Percentiles rank a stretch among this genome's conserved stretches.
Conservation (phyloP, 305 asterid species). For the Solanum chacoense region DNA sequence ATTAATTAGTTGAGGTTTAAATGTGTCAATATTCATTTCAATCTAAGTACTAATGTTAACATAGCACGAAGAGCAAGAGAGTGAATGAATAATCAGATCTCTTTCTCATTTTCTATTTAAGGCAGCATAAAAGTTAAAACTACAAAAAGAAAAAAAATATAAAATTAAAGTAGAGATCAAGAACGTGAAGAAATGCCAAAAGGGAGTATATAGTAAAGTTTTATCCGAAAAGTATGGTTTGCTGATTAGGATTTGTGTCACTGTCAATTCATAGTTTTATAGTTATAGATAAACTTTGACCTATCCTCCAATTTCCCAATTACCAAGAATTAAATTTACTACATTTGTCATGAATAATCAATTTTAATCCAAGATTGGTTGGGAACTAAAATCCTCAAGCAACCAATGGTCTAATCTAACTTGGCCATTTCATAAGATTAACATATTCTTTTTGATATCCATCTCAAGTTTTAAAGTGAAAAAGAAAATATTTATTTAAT, state of each 20-base stretch:
- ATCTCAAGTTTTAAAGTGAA: not conserved
- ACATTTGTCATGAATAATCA: not conserved
- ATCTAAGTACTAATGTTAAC: not conserved
- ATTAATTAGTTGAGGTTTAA: not conserved
- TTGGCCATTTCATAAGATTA: not conserved
- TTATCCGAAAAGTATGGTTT: not conserved
- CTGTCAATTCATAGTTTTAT: slow-evolving; percentile 1
- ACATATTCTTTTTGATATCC: not conserved
- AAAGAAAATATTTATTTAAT: not conserved
- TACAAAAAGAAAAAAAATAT: not conserved
- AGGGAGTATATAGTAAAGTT: not conserved
- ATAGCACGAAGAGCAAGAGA: not conserved
- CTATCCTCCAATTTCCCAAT: not conserved
- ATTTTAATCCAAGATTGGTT: not conserved
- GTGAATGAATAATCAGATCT: not conserved
- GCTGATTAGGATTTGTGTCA: slow-evolving; percentile 32
- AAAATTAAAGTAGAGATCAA: not conserved
- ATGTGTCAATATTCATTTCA: no score
- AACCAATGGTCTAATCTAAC: not conserved
- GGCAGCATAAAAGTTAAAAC: not conserved
- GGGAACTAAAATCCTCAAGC: not conserved
- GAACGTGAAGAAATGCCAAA: not conserved
- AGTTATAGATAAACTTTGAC: slow-evolving; percentile 29
- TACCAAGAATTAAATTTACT: not conserved
- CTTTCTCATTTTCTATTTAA: not conserved